Evolutionary conservation across 1,139 yeast species (phyloP), one percentile per base, ranked within the genome.

Genomic region (Geotrichum fermentans): DNA sequence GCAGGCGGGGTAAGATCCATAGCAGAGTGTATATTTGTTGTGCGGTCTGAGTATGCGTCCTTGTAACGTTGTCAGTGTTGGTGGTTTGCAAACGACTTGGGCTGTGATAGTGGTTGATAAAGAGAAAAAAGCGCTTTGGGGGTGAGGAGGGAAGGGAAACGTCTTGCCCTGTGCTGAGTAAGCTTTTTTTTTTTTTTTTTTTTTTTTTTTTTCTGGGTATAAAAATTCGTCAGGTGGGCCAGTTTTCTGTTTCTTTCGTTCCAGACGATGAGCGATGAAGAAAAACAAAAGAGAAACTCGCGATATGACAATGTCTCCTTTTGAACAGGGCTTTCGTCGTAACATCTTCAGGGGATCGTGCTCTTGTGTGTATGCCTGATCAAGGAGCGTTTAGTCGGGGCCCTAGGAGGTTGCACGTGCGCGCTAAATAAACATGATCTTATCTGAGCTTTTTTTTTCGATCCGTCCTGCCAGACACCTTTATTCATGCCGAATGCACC

Each of bases 391-490:
- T 24, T 24, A 24, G 6, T 24, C 10, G 28, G 10, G 10, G 10
- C 8, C 10, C 28, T 10, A 24, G 28, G 28, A 24, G 10, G 8
- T 24, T 6, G 40, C 17, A n/a, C 4, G 33, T 38, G 41, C 24
- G 39, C 33, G 37, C n/a, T 14, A 13, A n/a, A 40, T 46, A 45
- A 50, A 52, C 57, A 52, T 55, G 56, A 55, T 55, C 57, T 52
- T 52, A 55, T 55, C 56, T 50, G 57, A 54, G 53, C 48, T 38
- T 26, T 22, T n/a, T n/a, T n/a, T n/a, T n/a, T n/a, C n/a, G n/a
- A n/a, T n/a, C n/a, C n/a, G n/a, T n/a, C n/a, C n/a, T n/a, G n/a
- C n/a, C n/a, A n/a, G n/a, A n/a, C n/a, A n/a, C n/a, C n/a, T n/a
- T n/a, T n/a, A n/a, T n/a, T n/a, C n/a, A n/a, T n/a, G n/a, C n/a